phyloP scores from a whole-genome alignment of 805 yeast genomes.

The Ogataea minuta region DNA sequence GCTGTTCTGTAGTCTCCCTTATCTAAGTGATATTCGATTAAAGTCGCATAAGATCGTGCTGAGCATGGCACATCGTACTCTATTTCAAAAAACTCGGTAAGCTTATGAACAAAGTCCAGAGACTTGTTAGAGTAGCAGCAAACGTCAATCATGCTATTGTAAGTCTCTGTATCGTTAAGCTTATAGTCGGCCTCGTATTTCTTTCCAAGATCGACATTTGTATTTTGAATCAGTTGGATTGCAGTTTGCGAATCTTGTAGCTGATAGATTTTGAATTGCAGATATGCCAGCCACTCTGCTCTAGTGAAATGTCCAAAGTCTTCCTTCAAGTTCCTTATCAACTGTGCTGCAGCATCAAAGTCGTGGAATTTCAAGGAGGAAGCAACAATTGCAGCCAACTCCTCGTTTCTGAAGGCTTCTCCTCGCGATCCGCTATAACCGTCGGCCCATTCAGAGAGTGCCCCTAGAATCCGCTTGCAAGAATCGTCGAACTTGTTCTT shows the following conservation, averaged over 20 bases:
- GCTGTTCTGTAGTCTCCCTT: slow-evolving; percentile 36
- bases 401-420: slow-evolving; percentile 24
- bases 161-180: slow-evolving; percentile 25
- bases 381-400: slow-evolving; percentile 26
- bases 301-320: slow-evolving; percentile 16
- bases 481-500: slow-evolving; percentile 29
- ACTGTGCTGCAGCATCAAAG: slow-evolving; percentile 16
- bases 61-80: slow-evolving; percentile 35
- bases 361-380: slow-evolving; percentile 26
- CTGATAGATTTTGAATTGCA: slow-evolving; percentile 24
- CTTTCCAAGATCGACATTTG: slow-evolving; percentile 15
- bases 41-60: slow-evolving; percentile 35
- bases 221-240: slow-evolving; percentile 28
- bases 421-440: slow-evolving; percentile 6
- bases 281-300: slow-evolving; percentile 28
- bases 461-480: slow-evolving; percentile 20
- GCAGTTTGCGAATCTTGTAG: slow-evolving; percentile 11
- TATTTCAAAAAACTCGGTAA: slow-evolving; percentile 31
- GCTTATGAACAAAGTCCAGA: slow-evolving; percentile 23
- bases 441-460: slow-evolving; percentile 17
- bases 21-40: slow-evolving; percentile 35
- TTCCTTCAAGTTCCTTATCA: slow-evolving; percentile 16
- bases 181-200: slow-evolving; percentile 16
- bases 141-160: slow-evolving; percentile 27
- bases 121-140: slow-evolving; percentile 31